These are phyloP conservation scores for Fomitopsis pulvina DNA, from an alignment of 768 basidiomycete species.

Conservation along the genomic window DNA sequence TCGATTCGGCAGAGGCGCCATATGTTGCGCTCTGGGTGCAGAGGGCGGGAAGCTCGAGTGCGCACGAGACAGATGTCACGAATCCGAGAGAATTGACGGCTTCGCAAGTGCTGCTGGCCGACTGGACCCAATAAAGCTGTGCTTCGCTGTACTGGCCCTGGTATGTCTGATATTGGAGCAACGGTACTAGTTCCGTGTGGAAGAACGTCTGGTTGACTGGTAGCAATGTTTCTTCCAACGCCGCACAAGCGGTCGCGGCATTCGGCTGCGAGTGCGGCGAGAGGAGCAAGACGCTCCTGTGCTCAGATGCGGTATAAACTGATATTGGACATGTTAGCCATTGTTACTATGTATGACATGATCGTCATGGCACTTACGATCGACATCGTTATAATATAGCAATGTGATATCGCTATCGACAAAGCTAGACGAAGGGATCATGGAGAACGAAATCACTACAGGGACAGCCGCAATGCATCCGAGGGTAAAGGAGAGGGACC, in stretches of 20 bases:
- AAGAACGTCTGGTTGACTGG: constrained; percentile 15
- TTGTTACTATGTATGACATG: not conserved
- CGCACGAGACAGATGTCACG: constrained; percentile 14
- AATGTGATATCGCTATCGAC: constrained; percentile 15
- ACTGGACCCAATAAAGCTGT: constrained; percentile 19
- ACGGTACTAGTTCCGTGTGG: constrained; percentile 13
- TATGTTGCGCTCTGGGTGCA: constrained; percentile 19
- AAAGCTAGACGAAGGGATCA: constrained; percentile 9
- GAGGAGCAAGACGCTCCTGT: constrained; percentile 17
- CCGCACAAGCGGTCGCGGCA: constrained; percentile 13
- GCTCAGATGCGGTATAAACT: constrained; percentile 16
- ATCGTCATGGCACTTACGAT: constrained; percentile 9
- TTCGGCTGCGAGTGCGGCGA: constrained; percentile 5
- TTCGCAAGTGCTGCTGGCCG: constrained; percentile 12
- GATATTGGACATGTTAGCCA: not conserved
- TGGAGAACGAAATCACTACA: not conserved
- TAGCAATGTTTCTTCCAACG: constrained; percentile 19
- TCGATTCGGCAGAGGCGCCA: constrained; percentile 8
- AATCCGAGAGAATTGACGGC: constrained; percentile 16
- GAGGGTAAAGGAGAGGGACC: not conserved
- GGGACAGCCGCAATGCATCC: not conserved
- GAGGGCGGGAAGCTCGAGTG: constrained; percentile 14
- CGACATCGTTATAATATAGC: constrained; percentile 20
- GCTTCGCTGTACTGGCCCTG: constrained; percentile 7
- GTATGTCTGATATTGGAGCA: constrained; percentile 20